Conservation (phyloP, 495 filamentous ascomycete genomes). For the Talaromyces borbonicus region DNA sequence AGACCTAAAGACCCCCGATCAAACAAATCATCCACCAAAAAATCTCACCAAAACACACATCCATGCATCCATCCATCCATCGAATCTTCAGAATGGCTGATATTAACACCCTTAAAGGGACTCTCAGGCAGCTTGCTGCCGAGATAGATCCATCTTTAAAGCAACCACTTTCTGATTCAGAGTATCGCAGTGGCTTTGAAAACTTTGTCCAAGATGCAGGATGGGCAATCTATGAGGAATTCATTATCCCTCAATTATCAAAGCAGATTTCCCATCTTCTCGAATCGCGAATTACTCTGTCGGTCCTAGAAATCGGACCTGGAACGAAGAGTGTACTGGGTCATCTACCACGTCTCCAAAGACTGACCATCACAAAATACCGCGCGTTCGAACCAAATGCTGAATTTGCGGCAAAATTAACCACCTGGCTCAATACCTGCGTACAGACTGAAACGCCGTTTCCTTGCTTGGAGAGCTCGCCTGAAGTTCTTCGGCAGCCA, state of each 20-base stretch:
- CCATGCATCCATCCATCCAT: no score
- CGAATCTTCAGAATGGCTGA: no score
- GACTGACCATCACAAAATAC: constrained; percentile 40
- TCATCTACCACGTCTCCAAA: constrained; percentile 35
- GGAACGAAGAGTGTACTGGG: constrained; percentile 48
- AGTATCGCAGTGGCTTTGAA: constrained; percentile 46
- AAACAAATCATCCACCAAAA: no score
- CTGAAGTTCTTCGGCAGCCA: constrained; percentile 34
- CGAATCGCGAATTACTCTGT: constrained; percentile 36
- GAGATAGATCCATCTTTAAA: no score
- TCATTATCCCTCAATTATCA: constrained; percentile 48
- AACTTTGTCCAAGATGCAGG: constrained; percentile 33
- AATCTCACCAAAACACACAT: no score
- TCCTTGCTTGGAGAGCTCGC: constrained; percentile 34
- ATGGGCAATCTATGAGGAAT: constrained; percentile 42
- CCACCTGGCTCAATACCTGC: no score
- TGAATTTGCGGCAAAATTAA: constrained; percentile 36
- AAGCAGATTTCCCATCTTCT: constrained; percentile 38
- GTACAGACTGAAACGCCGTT: constrained; percentile 38
- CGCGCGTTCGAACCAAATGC: constrained; percentile 48
- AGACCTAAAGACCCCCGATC: no score
- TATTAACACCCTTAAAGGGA: no score
- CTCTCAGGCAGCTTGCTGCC: no score
- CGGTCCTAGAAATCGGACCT: constrained; percentile 51
- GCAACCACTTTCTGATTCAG: constrained; percentile 39